Base-by-base conservation (phyloP, 2,329 filamentous ascomycete species). In the Colletotrichum acutatum region DNA sequence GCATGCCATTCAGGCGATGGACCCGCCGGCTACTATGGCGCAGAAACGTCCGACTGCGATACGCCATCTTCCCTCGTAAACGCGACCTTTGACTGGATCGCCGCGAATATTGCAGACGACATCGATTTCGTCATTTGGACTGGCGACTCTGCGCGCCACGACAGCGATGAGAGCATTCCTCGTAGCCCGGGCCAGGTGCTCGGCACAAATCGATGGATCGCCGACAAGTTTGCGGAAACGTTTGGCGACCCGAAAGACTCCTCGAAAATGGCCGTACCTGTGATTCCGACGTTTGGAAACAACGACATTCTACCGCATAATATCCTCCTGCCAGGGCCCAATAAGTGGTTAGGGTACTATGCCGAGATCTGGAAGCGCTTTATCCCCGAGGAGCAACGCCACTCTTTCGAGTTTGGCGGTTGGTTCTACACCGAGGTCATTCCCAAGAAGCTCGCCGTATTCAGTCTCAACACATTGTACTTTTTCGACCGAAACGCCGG, bases 261-360 rank as follows among this genome's bases (percentile, higher is more conserved):
- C n/a, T 85, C 89, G 66, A 89, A 90, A 70, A 88, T 95, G 71
- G 82, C 87, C 14, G 89, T 98, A 4, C 96, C 97, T 4, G 90
- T 98, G 34, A 88, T 99, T 24, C 95, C 97, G 0, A 98, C 92
- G 0, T 92, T 98, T 77, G 97, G 97, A 74, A 99, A 99, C 85
- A 99, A 99, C 83, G 97, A 99, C 79, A 95, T 99, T 71, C 90
- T 98, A 73, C 97, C 97, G 1, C 97, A 99, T 84, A 99, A 99
- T 79, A 97, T 98, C 79, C 91, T 99, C 81, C 86, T 91, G 54
- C 87, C 90, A 1, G 97, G 96, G 0, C 97, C 97, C 19, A 98
- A 98, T 78, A 89, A 89, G 75, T 98, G 96, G 92, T 93, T 97
- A 0, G 89, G 89, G 71, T 88, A 88, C 59, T 98, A 97, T 77